Evolutionary conservation across 163 green algal genomes (phyloP), one percentile per base, ranked within the genome.

Genomic region (Scenedesmus sp.): DNA sequence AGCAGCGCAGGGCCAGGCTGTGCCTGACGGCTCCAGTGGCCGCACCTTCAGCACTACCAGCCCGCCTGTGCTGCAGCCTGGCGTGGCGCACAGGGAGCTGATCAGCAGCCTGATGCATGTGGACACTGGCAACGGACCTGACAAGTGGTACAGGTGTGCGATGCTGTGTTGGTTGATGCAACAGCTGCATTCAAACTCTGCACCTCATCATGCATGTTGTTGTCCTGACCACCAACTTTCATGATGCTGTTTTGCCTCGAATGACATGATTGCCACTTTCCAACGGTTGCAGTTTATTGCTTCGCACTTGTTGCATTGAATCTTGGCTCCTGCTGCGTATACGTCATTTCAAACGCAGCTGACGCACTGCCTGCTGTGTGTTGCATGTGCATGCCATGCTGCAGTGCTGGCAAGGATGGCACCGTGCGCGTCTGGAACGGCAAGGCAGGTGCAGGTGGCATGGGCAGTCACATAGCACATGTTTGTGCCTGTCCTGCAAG

Each of bases 31-130:
- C n/a, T 26, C 57, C n/a, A 16, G 23, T 59, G 62, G 74, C 8
- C 84, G 64, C 26, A 67, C 84, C 6, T 89, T 82, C 26, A 60
- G 34, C 26, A 79, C 23, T 26, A 7, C 57, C 1, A 54, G 86
- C 12, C 1, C 46, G 4, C 26, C 60, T 15, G 60, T 73, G 52
- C 26, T 81, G 26, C 6, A 46, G 18, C 55, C 73, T 64, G 73
- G 54, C 4, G 73, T 56, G 10, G 57, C 87, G 18, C 87, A 91
- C 74, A 76, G 23, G 74, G 87, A 86, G 20, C 55, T 87, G 12
- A 60, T 91, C 57, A 91, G 87, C 23, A 8, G 87, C 55, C 8
- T 91, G 9, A 13, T 91, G 74, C 87, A 91, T 87, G 87, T 87
- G 1, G 87, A 86, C 59, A 77, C 12, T 26, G 74, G 57, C 20